Evolutionary conservation across 441 rosid species (phyloP), one percentile per base, ranked within the genome.

Genomic region (Eugenia klotzschiana): DNA sequence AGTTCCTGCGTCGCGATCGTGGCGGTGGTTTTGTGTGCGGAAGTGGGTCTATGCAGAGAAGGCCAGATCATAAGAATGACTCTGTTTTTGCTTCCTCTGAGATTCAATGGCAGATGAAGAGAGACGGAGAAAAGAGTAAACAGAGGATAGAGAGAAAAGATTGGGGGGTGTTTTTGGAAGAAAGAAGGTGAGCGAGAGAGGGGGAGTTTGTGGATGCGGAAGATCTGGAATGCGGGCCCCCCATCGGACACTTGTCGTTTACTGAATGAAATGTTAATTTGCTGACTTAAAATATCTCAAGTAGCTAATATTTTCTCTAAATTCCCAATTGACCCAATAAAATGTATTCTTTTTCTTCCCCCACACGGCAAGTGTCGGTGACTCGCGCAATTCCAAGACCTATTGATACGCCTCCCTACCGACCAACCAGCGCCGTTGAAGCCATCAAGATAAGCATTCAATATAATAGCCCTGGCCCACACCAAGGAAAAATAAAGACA

Each of bases 1-100:
- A 87, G n/a, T 50, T 43, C 80, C 37, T 84, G 72, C 33, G 16
- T 80, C 26, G 46, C 86, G 40, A 69, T 87, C n/a, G 40, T 14
- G 49, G 41, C 86, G 15, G 51, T 88, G 81, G 72, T 91, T 84
- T 86, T 88, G 72, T 87, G 81, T 69, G 87, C 85, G 73, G 90
- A 72, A 22, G 82, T 86, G 82, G 93, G 84, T 52, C 53, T 83
- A 37, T 84, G 91, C 84, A 54, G 87, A 57, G 83, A 85, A 55
- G 87, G 80, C 80, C 80, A 77, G 54, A 49, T 85, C 83, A 49
- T 87, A 57, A 86, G 77, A 89, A 89, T 87, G 91, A 87, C 46
- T 43, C 2, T 8, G 46, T 8, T 43, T 43, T 43, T 43, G 46
- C 46, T 43, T 43, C 46, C 46, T 43, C 9, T 8, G 46, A 43